phyloP scores from a whole-genome alignment of 2,329 filamentous ascomycete genomes.

The Sclerotinia trifoliorum region DNA sequence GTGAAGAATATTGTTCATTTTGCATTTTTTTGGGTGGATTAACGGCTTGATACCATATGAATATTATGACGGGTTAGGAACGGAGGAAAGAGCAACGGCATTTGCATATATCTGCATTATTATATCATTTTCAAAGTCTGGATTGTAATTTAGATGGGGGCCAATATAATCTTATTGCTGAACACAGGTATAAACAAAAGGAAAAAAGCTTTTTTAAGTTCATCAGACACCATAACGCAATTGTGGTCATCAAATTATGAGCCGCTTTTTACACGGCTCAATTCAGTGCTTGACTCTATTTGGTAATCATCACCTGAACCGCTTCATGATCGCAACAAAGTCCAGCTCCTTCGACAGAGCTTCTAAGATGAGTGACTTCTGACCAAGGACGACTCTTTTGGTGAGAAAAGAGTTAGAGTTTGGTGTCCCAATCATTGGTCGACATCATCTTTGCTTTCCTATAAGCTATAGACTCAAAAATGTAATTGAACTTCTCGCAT shows the following conservation, averaged over 20 bases:
- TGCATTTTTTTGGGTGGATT: slow-evolving; percentile 14
- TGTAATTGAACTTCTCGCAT: slow-evolving; percentile 73
- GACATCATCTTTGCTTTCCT: slow-evolving; percentile 47
- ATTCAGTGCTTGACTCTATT: slow-evolving; percentile 99
- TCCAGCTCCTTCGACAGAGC: slow-evolving; percentile 70
- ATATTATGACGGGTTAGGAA: slow-evolving; percentile 1
- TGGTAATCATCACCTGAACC: slow-evolving; percentile 83
- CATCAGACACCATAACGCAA: slow-evolving; percentile 53
- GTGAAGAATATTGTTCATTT: slow-evolving; percentile 41
- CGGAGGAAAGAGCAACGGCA: slow-evolving; percentile 5
- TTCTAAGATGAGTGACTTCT: slow-evolving; percentile 43
- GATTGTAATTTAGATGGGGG: neutral
- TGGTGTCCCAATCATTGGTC: slow-evolving; percentile 27
- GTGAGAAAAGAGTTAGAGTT: slow-evolving; percentile 39
- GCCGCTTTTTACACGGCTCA: slow-evolving; percentile 45
- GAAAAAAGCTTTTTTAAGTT: slow-evolving; percentile 33
- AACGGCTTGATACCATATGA: slow-evolving; percentile 21
- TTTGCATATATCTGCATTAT: slow-evolving; percentile 15
- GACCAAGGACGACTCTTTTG: slow-evolving; percentile 39
- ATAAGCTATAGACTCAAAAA: slow-evolving; percentile 55
- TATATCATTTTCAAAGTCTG: neutral
- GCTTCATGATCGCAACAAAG: slow-evolving; percentile 41
- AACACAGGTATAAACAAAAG: neutral
- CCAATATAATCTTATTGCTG: neutral
- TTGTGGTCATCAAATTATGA: slow-evolving; percentile 46